A percentile compares a stretch with the other conserved stretches of the same genome.
phyloP scores from a whole-genome alignment of 805 yeast genomes.

The Yarrowia sp. region DNA sequence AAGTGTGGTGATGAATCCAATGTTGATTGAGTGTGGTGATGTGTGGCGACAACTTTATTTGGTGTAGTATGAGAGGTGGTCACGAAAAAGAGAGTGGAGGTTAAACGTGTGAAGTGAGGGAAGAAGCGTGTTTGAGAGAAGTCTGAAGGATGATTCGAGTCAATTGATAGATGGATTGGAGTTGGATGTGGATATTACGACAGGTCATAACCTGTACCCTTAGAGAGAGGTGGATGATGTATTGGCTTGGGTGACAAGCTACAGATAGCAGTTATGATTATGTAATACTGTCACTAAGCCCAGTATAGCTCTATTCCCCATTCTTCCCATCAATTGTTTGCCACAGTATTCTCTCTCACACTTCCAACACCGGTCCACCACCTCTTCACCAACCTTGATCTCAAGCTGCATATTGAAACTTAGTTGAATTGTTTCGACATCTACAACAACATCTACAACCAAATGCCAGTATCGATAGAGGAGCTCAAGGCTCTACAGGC shows the following conservation, averaged over 20 bases:
- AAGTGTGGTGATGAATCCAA: slow-evolving; percentile 14
- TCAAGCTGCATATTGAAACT: slow-evolving; percentile 7
- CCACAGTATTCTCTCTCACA: neutral
- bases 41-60: slow-evolving; percentile 24
- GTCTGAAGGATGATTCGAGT: too few relatives aligned
- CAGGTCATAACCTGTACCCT: slow-evolving; percentile 12
- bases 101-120: neutral
- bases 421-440: neutral
- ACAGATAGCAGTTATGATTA: too few relatives aligned
- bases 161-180: neutral
- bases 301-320: too few relatives aligned
- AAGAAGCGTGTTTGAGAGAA: too few relatives aligned
- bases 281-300: too few relatives aligned
- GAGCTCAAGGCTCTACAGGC: slow-evolving; percentile 45
- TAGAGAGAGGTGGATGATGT: too few relatives aligned
- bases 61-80: neutral
- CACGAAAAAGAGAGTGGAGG: neutral
- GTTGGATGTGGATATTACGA: neutral
- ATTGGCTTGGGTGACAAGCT: too few relatives aligned
- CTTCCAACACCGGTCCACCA: neutral
- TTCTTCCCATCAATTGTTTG: neutral
- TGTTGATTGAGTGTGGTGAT: slow-evolving; percentile 23
- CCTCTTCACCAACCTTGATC: slow-evolving; percentile 5
- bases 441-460: neutral
- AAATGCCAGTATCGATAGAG: slow-evolving; percentile 48